Percentiles rank a stretch among this genome's conserved stretches.
phyloP scores from a whole-genome alignment of 257 asterid species.

The Misopates orontium region DNA sequence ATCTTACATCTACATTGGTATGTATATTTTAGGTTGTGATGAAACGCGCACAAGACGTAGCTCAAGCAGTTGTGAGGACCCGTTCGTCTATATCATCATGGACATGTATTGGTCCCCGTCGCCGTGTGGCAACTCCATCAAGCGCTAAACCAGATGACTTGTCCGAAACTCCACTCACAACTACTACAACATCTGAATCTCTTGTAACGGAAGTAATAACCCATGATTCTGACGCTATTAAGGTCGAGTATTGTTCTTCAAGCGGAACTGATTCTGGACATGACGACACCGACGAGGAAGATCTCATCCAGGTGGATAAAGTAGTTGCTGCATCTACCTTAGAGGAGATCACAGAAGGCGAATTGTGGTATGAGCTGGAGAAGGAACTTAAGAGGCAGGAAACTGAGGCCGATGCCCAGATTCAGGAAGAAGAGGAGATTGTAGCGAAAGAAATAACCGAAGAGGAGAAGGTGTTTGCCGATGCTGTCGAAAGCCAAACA shows the following conservation, averaged over 20 bases:
- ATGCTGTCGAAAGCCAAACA: conserved; percentile 60
- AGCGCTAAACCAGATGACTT: conserved; percentile 45
- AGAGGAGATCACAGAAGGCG: conserved; percentile 73
- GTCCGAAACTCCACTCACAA: conserved; percentile 48
- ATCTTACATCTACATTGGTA: conserved; percentile 17
- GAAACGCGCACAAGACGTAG: conserved; percentile 90
- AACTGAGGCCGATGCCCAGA: conserved; percentile 42
- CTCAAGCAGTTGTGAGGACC: conserved; percentile 82
- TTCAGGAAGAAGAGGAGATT: conserved; percentile 68
- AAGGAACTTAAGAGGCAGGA: conserved; percentile 70
- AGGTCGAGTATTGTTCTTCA: conserved; percentile 49
- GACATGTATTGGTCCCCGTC: conserved; percentile 89
- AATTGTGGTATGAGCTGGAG: conserved; percentile 82
- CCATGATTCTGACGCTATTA: conserved; percentile 35
- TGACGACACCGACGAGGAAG: conserved; percentile 71
- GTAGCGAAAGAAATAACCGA: conserved; percentile 70
- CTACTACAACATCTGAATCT: conserved; percentile 49
- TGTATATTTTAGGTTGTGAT: conserved; percentile 63
- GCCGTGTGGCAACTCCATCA: conserved; percentile 54
- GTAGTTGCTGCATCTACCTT: conserved; percentile 39
- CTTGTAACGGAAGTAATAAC: conserved; percentile 38
- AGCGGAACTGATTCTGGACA: conserved; percentile 42
- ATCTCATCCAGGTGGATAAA: conserved; percentile 41
- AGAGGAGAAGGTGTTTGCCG: conserved; percentile 65
- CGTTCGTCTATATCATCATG: conserved; percentile 74